Base-by-base conservation (phyloP, 2,329 filamentous ascomycete species). In the Pseudopyrenochaeta lycopersici region DNA sequence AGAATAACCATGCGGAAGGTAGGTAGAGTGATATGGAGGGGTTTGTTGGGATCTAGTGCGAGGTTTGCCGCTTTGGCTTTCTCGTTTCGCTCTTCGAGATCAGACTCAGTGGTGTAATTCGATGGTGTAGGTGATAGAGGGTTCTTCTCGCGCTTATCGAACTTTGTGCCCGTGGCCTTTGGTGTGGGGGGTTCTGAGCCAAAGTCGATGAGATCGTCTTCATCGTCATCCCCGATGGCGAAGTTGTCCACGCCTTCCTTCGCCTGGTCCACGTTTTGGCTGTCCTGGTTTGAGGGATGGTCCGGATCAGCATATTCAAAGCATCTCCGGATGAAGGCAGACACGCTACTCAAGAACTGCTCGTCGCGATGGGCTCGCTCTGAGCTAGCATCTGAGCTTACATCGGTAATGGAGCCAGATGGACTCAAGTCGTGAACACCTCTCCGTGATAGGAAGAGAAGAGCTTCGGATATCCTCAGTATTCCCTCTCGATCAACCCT, bases 1-100 rank as follows among this genome's bases (percentile, higher is more conserved):
- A 99, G 86, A 9, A 99, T 91, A 3, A 99, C 92, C 95, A 99
- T 99, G 62, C 95, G 90, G 84, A 99, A 99, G 0, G 95, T 99
- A 1, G 95, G 95, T 1, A 99, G 84, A 1, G 95, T 98, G 70
- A 99, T 97, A 73, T 97, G 90, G 0, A 99, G 84, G 6, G 95
- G 95, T 60, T 96, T 94, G 21, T 92, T 89, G 2, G 95, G 95
- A 72, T 99, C 93, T 3, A 99, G 84, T 0, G 95, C 95, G 7
- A 89, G 87, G 71, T 99, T 99, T 41, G 92, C 92, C 17, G 90
- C 85, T 71, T 92, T 85, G 7, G 88, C 85, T 70, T 87, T 89
- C 62, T 76, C 75, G 55, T 54, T 73, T 49, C 66, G 77, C 66
- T 52, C 71, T 42, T 59, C 71, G 58, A 41, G 49, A 21, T 60